Evolutionary conservation across 2,329 filamentous ascomycete genomes (phyloP), one percentile per base, ranked within the genome.

Genomic region (Diplodia sapinea): DNA sequence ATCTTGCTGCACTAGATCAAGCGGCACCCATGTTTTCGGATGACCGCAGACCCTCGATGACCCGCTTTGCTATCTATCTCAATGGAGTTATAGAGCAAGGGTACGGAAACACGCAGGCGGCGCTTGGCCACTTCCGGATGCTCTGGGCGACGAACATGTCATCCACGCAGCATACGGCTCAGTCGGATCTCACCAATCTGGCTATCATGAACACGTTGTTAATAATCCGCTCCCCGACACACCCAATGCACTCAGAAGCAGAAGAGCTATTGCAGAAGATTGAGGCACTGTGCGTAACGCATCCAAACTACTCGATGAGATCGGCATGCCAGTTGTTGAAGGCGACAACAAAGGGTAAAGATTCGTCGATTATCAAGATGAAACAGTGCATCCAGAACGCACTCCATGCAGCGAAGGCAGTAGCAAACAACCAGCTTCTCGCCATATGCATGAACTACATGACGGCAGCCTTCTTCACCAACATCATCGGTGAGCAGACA

Each of bases 401-500:
- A 2, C 85, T 97, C 51, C 85, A 86, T 49, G 87, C 88, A 2
- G 89, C 91, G 13, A 89, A 90, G 70, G 82, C 83, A 8, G 88
- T 90, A 9, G 84, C 84, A 66, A 97, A 97, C 76, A 87, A 87
- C 36, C 91, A 96, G 71, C 90, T 94, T 65, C 85, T 93, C n/a
- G 89, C 89, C 57, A 91, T 97, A 70, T 89, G 91, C 6, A 86
- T 97, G 68, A 93, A 89, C 72, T 89, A 95, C 71, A 96, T 97
- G 91, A 90, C 91, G 64, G 88, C 86, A 74, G 87, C 89, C 63
- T 91, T 97, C 74, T 97, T 94, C 78, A 89, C 90, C 55, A 90
- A 91, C 68, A 90, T 94, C 15, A 88, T 96, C 4, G 93, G 93
- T 61, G 79, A 81, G 47, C 82, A 84, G 71, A 80, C 87, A 1